phyloP scores from a whole-genome alignment of 306 rosid genomes.

The Pachyrhizus erosus region DNA sequence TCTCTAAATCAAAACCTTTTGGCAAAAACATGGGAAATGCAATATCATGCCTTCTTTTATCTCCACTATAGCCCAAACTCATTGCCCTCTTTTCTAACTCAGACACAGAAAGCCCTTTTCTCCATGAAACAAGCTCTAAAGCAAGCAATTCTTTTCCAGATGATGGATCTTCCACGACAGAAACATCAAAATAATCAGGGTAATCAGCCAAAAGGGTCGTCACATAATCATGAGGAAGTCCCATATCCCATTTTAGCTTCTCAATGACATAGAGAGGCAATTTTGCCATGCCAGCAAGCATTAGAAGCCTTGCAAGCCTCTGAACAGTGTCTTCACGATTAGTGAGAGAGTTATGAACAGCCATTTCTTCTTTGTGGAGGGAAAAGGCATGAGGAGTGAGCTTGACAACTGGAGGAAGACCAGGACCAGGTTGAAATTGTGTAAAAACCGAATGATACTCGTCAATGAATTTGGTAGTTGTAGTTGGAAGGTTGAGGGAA shows the following conservation, averaged over 20 bases:
- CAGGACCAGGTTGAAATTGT: slow-evolving; percentile 62
- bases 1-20: slow-evolving; percentile 74
- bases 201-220: slow-evolving; percentile 65
- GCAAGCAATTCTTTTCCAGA: slow-evolving; percentile 71
- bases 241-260: slow-evolving; percentile 83
- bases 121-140: slow-evolving; percentile 77
- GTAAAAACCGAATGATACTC: slow-evolving; percentile 60
- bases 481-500: slow-evolving; percentile 58
- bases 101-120: slow-evolving; percentile 67
- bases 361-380: slow-evolving; percentile 68
- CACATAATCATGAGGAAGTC: slow-evolving; percentile 73
- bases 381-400: slow-evolving; percentile 65
- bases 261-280: slow-evolving; percentile 77
- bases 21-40: slow-evolving; percentile 74
- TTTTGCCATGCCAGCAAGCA: slow-evolving; percentile 69
- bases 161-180: slow-evolving; percentile 53
- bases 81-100: slow-evolving; percentile 71
- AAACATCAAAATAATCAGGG: slow-evolving; percentile 80
- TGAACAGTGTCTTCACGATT: slow-evolving; percentile 56
- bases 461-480: slow-evolving; percentile 59
- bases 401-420: slow-evolving; percentile 58
- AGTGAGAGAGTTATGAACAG: slow-evolving; percentile 51
- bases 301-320: slow-evolving; percentile 72
- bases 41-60: slow-evolving; percentile 50
- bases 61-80: slow-evolving; percentile 34